Evolutionary conservation across 164 flowering plant genomes (phyloP), one percentile per base, ranked within the genome.

Genomic region (Taxillus chinensis): DNA sequence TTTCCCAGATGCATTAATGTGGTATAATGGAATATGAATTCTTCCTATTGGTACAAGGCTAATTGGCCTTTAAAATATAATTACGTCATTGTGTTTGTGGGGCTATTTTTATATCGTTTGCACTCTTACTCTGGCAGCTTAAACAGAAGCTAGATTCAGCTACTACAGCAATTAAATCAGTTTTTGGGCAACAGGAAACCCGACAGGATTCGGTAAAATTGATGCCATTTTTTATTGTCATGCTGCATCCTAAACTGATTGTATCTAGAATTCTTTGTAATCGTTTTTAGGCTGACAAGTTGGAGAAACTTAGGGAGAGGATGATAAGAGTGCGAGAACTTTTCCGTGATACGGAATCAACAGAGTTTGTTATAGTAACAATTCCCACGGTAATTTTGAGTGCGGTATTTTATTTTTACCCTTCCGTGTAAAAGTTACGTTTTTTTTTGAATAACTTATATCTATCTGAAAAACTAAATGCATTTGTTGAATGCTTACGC

Each of bases 311-410:
- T 17, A 82, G 88, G 67, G 89, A 87, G 67, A 89, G 96, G 69
- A 92, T 92, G 95, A 71, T 64, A 45, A 89, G 86, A 86, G 96
- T 92, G 40, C 80, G 91, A 51, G 92, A 89, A 60, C 95, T 89
- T 69, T 89, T 92, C 60, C 96, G 80, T 61, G 79, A 89, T 68
- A 55, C 85, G 0, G 81, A 89, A 8, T 73, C 87, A 2, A 89
- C 89, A 7, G 98, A 92, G 68, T 89, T 92, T 70, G 82, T 92
- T 45, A 89, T 92, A 48, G 98, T 89, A 41, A 92, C 98, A 41
- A 92, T 89, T 43, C 98, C 98, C 48, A 92, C 98, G 64, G 98
- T 89, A 84, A 76, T 55, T 4, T 45, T 51, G 61, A 15, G 59
- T 14, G 12, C 8, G 8, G 12, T 5, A 3, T n/a, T 3, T 16